phyloP scores from a whole-genome alignment of 768 basidiomycete species.

The Amanita phalloides region DNA sequence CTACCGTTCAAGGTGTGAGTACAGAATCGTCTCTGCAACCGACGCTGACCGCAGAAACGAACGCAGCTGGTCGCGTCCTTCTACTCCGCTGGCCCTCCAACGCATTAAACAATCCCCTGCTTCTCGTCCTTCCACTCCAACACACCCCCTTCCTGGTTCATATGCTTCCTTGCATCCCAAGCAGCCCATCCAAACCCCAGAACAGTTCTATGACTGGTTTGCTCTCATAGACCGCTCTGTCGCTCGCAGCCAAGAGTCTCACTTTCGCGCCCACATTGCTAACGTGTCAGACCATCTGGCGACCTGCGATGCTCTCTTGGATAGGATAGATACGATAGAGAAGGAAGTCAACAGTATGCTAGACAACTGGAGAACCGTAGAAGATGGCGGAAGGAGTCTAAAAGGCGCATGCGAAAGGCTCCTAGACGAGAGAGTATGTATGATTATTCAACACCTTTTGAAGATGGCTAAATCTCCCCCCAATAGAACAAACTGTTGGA shows the following conservation, averaged over 20 bases:
- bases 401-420: slow-evolving; percentile 87
- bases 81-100: slow-evolving; percentile 21
- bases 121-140: slow-evolving; percentile 4
- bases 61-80: slow-evolving; percentile 24
- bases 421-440: slow-evolving; percentile 77
- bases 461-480: not conserved
- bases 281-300: slow-evolving; percentile 66
- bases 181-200: slow-evolving; percentile 76
- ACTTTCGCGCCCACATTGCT: slow-evolving; percentile 79
- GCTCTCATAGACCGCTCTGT: slow-evolving; percentile 81
- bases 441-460: not conserved
- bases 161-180: slow-evolving; percentile 51
- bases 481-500: slow-evolving; percentile 65
- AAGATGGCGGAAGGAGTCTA: slow-evolving; percentile 84
- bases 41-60: slow-evolving; percentile 12
- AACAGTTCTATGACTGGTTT: slow-evolving; percentile 98
- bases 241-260: slow-evolving; percentile 87
- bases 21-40: not conserved
- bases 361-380: slow-evolving; percentile 77
- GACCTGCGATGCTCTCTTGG: slow-evolving; percentile 68
- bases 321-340: slow-evolving; percentile 64
- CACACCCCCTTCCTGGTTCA: slow-evolving; percentile 7
- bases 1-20: slow-evolving; percentile 67
- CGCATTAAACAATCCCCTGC: slow-evolving; percentile 4
- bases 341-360: slow-evolving; percentile 71